Conservation (phyloP, 306 rosid genomes). For the Lotus japonicus region DNA sequence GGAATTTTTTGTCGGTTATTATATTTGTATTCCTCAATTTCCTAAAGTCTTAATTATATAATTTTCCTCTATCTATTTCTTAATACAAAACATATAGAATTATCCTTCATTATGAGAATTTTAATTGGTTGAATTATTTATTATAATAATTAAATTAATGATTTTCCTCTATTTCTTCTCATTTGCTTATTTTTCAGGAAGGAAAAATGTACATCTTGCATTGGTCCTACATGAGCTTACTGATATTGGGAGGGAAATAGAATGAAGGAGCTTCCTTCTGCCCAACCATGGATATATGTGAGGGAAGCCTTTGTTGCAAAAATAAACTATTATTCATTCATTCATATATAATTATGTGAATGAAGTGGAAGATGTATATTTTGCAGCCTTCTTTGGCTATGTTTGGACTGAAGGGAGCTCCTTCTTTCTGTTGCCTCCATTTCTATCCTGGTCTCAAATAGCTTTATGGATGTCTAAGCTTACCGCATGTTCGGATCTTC, state of each 20-base stretch:
- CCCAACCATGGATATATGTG: slow-evolving; percentile 23
- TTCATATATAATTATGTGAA: slow-evolving; percentile 11
- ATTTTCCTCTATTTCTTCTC: background rate
- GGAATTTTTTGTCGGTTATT: background rate
- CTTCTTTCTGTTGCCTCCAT: slow-evolving; percentile 26
- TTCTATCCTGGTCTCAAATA: background rate
- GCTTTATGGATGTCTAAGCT: slow-evolving; percentile 19
- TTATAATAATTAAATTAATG: background rate
- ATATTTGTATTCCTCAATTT: background rate
- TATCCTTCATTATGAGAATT: background rate
- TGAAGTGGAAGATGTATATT: background rate
- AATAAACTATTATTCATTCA: slow-evolving; percentile 13
- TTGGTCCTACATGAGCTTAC: background rate
- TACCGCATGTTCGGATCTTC: background rate
- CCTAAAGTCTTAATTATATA: background rate
- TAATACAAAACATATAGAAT: background rate
- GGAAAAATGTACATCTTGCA: background rate
- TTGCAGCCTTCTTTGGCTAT: slow-evolving; percentile 26
- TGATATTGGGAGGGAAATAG: slow-evolving; percentile 17
- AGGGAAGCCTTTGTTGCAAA: slow-evolving; percentile 13
- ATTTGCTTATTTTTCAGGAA: background rate
- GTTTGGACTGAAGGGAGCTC: slow-evolving; percentile 39
- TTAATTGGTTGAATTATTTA: background rate
- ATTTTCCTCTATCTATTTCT: background rate
- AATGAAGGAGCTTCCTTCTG: slow-evolving; percentile 48